Conservation (phyloP, 2,329 filamentous ascomycete genomes). For the Diaporthe capsici region DNA sequence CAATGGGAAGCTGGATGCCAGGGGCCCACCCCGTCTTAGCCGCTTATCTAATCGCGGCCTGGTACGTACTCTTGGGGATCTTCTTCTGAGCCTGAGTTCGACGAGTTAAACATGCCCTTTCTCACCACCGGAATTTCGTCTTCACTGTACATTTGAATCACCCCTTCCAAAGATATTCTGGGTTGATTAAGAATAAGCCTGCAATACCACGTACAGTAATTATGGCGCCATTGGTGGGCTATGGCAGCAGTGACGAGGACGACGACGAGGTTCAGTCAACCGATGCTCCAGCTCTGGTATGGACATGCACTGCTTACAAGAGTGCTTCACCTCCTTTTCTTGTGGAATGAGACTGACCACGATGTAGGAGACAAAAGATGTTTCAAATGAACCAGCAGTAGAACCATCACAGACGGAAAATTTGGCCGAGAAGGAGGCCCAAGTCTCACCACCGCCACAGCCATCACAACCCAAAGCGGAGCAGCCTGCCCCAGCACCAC, state of each 20-base stretch:
- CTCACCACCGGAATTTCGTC: background rate
- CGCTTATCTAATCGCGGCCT: conserved; percentile 20
- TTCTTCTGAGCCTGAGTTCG: background rate
- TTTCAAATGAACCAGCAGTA: too few relatives aligned
- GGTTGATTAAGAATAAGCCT: background rate
- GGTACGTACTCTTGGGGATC: conserved; percentile 1
- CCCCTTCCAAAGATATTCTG: background rate
- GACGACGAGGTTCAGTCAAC: conserved; percentile 49
- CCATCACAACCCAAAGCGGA: conserved; percentile 18
- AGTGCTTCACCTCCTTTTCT: too few relatives aligned
- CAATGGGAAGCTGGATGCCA: background rate
- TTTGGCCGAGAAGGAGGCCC: background rate
- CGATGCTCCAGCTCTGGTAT: conserved; percentile 25
- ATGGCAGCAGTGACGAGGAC: conserved; percentile 67
- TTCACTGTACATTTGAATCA: background rate
- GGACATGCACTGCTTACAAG: background rate
- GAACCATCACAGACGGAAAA: background rate
- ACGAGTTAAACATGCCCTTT: background rate
- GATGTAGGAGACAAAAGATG: background rate
- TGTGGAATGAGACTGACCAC: background rate
- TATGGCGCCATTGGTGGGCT: conserved; percentile 63
- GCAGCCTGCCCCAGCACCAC: background rate
- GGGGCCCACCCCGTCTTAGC: background rate
- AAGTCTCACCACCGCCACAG: conserved; percentile 2
- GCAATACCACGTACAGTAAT: conserved; percentile 15